A percentile compares a stretch with the other conserved stretches of the same genome.
Conservation (phyloP, 1,284 basidiomycete genomes). For the Clitocybe nebularis region DNA sequence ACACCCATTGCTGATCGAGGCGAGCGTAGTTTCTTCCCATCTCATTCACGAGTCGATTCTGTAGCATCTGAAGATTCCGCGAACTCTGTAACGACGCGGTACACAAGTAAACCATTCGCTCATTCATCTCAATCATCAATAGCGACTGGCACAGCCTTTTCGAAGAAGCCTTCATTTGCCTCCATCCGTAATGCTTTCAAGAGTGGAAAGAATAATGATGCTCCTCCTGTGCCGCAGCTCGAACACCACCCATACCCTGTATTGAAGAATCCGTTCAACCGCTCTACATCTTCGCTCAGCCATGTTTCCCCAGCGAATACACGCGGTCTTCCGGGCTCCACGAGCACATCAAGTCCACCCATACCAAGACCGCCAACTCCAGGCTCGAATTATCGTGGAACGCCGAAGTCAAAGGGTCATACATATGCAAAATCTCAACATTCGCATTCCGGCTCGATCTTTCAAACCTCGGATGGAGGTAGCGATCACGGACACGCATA, state of each 20-base stretch:
- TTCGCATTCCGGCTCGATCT: constrained; percentile 69
- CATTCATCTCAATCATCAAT: constrained; percentile 71
- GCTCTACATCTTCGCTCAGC: constrained; percentile 69
- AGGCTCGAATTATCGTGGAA: constrained; percentile 40
- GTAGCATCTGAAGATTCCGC: constrained; percentile 65
- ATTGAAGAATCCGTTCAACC: constrained; percentile 75
- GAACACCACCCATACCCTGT: constrained; percentile 65
- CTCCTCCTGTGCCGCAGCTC: constrained; percentile 64
- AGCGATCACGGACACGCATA: constrained; percentile 59
- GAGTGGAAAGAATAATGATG: constrained; percentile 51
- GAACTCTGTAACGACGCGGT: constrained; percentile 50
- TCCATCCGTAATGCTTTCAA: constrained; percentile 90
- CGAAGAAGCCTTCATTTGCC: constrained; percentile 83
- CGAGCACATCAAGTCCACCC: constrained; percentile 33
- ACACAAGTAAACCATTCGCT: constrained; percentile 48
- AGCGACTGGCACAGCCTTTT: constrained; percentile 49
- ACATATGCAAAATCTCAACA: constrained; percentile 63
- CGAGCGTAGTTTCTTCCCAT: constrained; percentile 60
- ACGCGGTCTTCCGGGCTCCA: constrained; percentile 25
- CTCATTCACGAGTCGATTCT: constrained; percentile 73
- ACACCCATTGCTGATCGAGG: constrained; percentile 49
- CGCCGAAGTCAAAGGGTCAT: constrained; percentile 50
- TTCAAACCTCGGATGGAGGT: constrained; percentile 63
- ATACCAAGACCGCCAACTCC: constrained; percentile 62
- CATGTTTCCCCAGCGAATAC: constrained; percentile 25